Evolutionary conservation across 805 yeast species (phyloP).

Genomic region (Vanderwaltozyma verrucispora): DNA sequence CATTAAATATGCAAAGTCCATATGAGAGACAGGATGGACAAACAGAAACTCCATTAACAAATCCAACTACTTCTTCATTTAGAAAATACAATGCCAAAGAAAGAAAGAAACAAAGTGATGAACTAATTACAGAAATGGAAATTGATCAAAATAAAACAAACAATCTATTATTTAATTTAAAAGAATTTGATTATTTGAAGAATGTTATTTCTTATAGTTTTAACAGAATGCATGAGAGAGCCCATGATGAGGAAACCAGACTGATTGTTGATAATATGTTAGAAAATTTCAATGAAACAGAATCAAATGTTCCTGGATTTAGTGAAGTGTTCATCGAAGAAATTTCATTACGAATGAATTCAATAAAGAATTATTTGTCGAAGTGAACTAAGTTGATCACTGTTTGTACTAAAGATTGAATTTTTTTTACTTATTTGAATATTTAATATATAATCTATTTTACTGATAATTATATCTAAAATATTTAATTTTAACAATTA

Average conservation of each 20-base stretch:
- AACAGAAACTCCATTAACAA: conserved; percentile 15
- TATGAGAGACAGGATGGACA: conserved; percentile 3
- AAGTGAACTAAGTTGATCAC: too few species aligned
- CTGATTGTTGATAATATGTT: conserved; percentile 35
- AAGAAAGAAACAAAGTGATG: background rate
- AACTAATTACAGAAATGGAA: conserved; percentile 12
- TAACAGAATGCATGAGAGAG: conserved; percentile 40
- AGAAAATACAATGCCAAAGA: conserved; percentile 8
- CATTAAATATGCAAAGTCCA: conserved; percentile 10
- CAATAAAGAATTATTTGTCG: conserved; percentile 14
- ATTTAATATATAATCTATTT: too few species aligned
- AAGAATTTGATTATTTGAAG: conserved; percentile 29
- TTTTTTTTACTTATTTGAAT: too few species aligned
- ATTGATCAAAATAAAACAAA: conserved; percentile 14
- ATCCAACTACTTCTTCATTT: conserved; percentile 15
- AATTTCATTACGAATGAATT: conserved; percentile 33
- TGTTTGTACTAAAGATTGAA: too few species aligned
- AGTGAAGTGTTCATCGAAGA: conserved; percentile 61
- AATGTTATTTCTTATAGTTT: conserved; percentile 37
- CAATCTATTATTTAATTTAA: conserved; percentile 3
- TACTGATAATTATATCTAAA: too few species aligned
- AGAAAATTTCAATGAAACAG: conserved; percentile 34
- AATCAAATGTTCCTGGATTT: conserved; percentile 49
- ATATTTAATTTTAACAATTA: too few species aligned
- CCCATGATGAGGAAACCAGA: conserved; percentile 40